phyloP scores from a whole-genome alignment of 371 early-diverging fungal species.

The Blakeslea trispora region DNA sequence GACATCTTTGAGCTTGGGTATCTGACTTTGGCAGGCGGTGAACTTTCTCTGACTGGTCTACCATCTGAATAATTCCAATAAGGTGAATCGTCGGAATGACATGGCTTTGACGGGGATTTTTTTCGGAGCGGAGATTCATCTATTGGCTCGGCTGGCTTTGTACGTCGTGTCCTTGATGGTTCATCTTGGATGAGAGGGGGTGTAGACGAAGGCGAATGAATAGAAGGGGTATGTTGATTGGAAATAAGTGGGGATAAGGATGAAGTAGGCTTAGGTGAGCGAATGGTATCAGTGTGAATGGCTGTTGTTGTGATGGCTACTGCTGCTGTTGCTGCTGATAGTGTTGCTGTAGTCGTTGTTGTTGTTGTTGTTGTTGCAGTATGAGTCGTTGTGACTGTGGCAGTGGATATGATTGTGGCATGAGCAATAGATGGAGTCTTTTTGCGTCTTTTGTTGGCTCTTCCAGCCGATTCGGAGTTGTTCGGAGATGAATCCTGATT shows the following conservation, averaged over 20 bases:
- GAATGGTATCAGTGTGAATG: too few relatives aligned
- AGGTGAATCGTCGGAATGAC: too few relatives aligned
- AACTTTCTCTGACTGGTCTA: slow-evolving; percentile 36
- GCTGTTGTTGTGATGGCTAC: too few relatives aligned
- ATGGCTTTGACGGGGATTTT: too few relatives aligned
- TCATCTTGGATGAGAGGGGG: slow-evolving; percentile 7
- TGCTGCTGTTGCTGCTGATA: too few relatives aligned
- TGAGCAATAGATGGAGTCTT: not conserved
- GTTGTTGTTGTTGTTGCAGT: too few relatives aligned
- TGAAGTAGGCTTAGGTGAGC: too few relatives aligned
- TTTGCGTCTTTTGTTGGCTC: not conserved
- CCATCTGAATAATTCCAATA: slow-evolving; percentile 43
- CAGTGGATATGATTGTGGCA: too few relatives aligned
- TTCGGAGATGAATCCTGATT: slow-evolving; percentile 8
- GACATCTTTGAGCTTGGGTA: slow-evolving; percentile 56
- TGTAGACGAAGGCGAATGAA: not conserved
- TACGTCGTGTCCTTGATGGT: slow-evolving; percentile 20
- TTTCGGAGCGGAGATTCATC: not conserved
- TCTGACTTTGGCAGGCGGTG: slow-evolving; percentile 53
- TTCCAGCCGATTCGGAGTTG: slow-evolving; percentile 5
- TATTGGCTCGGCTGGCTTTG: slow-evolving; percentile 11
- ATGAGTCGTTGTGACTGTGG: too few relatives aligned
- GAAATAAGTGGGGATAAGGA: not conserved
- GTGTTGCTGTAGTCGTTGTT: too few relatives aligned
- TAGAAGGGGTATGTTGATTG: not conserved